A percentile compares a stretch with the other conserved stretches of the same genome.
phyloP scores from a whole-genome alignment of 2,329 filamentous ascomycete species.

The Berkeleyomyces basicola region DNA sequence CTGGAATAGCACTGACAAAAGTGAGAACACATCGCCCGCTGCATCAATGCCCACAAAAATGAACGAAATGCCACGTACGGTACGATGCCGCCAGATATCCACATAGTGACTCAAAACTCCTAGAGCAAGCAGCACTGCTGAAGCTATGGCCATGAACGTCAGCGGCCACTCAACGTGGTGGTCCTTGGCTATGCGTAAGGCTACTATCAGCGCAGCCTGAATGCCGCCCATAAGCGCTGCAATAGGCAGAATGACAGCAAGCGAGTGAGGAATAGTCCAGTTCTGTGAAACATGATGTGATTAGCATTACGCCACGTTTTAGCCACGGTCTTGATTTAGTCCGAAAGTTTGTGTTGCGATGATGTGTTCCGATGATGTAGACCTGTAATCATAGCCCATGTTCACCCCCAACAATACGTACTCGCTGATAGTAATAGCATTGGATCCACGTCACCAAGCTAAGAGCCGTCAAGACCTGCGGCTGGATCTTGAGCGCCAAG shows the following conservation, averaged over 20 bases:
- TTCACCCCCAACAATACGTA: slow-evolving; percentile 16
- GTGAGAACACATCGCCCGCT: slow-evolving; percentile 48
- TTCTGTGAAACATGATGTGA: slow-evolving; percentile 21
- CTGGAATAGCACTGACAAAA: slow-evolving; percentile 48
- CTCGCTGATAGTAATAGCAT: slow-evolving; percentile 26
- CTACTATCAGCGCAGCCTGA: slow-evolving; percentile 43
- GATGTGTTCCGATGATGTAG: no score
- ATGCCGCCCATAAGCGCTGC: slow-evolving; percentile 40
- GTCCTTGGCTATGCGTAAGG: slow-evolving; percentile 29
- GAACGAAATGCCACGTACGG: slow-evolving; percentile 55
- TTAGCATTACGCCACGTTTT: not conserved
- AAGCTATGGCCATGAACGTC: slow-evolving; percentile 49
- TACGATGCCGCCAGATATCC: slow-evolving; percentile 50
- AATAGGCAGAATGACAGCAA: slow-evolving; percentile 32
- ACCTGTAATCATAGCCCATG: no score
- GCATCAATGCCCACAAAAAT: slow-evolving; percentile 56
- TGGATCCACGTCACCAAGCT: slow-evolving; percentile 29
- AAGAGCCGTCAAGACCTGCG: slow-evolving; percentile 27
- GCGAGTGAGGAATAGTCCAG: slow-evolving; percentile 34
- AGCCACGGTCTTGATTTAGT: no score
- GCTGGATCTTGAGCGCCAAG: slow-evolving; percentile 26
- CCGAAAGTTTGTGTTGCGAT: no score
- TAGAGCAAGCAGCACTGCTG: slow-evolving; percentile 43
- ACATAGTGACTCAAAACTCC: slow-evolving; percentile 53
- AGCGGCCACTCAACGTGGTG: slow-evolving; percentile 40